A percentile compares a stretch with the other conserved stretches of the same genome.
These are phyloP conservation scores for Chaetomium sp. DNA, from an alignment of 2,329 filamentous ascomycete genomes.

Conservation along the genomic window DNA sequence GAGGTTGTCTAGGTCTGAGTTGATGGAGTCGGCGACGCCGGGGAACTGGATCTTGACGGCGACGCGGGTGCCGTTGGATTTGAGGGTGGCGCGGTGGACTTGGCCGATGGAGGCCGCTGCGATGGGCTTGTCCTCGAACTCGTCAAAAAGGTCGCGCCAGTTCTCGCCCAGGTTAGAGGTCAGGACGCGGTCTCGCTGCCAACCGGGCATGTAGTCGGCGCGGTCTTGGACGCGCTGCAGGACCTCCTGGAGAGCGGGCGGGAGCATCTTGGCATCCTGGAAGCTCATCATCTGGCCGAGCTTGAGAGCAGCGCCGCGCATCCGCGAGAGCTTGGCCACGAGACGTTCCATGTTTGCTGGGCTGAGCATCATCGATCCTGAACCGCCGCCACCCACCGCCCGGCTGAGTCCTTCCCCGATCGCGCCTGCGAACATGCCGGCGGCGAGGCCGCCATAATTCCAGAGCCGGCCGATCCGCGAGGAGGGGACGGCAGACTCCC, in stretches of 20 bases:
- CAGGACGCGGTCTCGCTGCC: constrained; percentile 85
- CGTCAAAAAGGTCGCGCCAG: constrained; percentile 81
- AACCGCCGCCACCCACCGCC: constrained; percentile 67
- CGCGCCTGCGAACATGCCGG: constrained; percentile 92
- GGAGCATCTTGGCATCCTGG: constrained; percentile 94
- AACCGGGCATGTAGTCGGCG: constrained; percentile 97
- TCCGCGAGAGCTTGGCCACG: constrained; percentile 88
- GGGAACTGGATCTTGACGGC: constrained; percentile 98
- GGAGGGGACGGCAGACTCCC: constrained; percentile 88
- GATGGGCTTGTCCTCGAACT: constrained; percentile 89
- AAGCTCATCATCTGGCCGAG: constrained; percentile 98
- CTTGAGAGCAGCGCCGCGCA: constrained; percentile 97
- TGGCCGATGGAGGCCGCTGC: constrained; percentile 97
- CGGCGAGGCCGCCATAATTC: constrained; percentile 92
- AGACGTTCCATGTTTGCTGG: constrained; percentile 89
- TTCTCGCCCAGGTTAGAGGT: constrained; percentile 74
- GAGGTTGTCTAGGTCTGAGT: constrained; percentile 93
- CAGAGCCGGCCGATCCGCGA: constrained; percentile 84
- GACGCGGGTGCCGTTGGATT: constrained; percentile 72
- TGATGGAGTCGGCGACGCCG: constrained; percentile 92
- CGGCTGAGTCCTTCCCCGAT: constrained; percentile 83
- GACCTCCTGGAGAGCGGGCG: constrained; percentile 81
- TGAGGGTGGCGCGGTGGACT: constrained; percentile 83
- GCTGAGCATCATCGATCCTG: constrained; percentile 83
- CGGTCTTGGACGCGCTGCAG: constrained; percentile 93